Evolutionary conservation across 305 asterid genomes (phyloP).

Genomic region (Solanum aculeatissimum): DNA sequence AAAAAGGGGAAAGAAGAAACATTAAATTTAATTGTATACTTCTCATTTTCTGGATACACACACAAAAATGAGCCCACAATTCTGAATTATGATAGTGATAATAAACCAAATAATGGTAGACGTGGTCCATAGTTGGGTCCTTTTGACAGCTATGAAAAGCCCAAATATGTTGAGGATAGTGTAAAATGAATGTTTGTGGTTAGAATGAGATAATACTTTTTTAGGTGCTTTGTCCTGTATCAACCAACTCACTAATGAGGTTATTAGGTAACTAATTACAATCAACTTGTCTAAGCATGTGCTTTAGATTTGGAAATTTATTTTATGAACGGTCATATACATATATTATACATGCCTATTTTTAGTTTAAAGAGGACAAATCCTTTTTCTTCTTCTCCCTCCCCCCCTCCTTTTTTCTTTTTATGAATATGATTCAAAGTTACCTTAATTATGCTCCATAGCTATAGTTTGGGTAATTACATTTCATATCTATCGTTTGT

Average conservation of each 20-base stretch:
- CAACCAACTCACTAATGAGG: background rate
- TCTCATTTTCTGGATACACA: background rate
- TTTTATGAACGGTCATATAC: background rate
- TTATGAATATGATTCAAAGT: too few species aligned
- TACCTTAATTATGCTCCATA: too few species aligned
- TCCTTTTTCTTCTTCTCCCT: background rate
- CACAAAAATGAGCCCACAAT: slow-evolving; percentile 1
- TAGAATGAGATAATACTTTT: background rate
- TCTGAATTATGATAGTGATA: background rate
- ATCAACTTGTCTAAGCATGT: slow-evolving; percentile 13
- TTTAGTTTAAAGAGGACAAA: background rate
- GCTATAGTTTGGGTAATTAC: too few species aligned
- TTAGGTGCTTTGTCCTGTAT: background rate
- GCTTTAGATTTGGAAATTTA: background rate
- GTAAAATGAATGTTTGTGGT: background rate
- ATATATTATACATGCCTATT: background rate
- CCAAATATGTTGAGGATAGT: background rate
- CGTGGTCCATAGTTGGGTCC: slow-evolving; percentile 1
- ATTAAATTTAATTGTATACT: background rate
- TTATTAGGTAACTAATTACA: slow-evolving; percentile 1
- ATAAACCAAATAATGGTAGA: background rate
- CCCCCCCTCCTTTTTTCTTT: too few species aligned
- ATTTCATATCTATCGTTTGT: too few species aligned
- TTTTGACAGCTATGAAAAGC: slow-evolving; percentile 6
- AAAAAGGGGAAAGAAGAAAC: background rate